Evolutionary conservation across 768 basidiomycete genomes (phyloP), one percentile per base, ranked within the genome.

Genomic region (Tremella fuciformis): DNA sequence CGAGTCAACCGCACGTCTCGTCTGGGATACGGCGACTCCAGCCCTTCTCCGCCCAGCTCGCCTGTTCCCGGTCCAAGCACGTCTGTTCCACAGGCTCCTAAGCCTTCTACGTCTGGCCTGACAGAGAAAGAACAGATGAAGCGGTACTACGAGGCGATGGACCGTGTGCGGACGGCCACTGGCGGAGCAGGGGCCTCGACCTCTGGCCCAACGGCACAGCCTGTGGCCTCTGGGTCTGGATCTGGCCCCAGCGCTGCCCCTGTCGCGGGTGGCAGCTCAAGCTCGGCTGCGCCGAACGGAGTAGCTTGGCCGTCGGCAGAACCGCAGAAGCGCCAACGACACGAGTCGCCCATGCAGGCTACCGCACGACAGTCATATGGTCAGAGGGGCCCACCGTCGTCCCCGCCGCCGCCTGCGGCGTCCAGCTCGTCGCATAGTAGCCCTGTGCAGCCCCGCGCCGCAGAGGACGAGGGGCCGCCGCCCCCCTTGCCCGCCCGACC

Each of bases 401-500:
- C 26, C 7, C 21, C 21, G 6, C 22, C 48, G 15, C 48, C 48
- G 24, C 15, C 48, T 21, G 26, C 21, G 8, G 21, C 48, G 8
- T 26, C 48, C 22, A 9, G 11, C 24, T 21, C 48, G 6, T 4
- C 18, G 42, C 42, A 18, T 15, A 22, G 11, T 9, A 21, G 49
- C 29, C 29, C 29, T 34, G 29, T 34, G 6, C 4, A 11, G 29
- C 11, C 29, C 29, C 29, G 11, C 4, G 29, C 11, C 8, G 50
- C 24, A 29, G 18, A 38, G 46, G 26, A 21, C 26, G 57, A 40
- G 3, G 29, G 39, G 9, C 41, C 54, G 29, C 70, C 73, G 13
- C 74, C 74, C 37, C 69, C 70, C 2, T 60, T 75, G 47, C 71
- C 74, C 9, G 50, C 65, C 37, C 59, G 66, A 59, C 74, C 74